phyloP scores from a whole-genome alignment of 1,139 yeast genomes.

The Hemisphaericaspora xylofermentans region DNA sequence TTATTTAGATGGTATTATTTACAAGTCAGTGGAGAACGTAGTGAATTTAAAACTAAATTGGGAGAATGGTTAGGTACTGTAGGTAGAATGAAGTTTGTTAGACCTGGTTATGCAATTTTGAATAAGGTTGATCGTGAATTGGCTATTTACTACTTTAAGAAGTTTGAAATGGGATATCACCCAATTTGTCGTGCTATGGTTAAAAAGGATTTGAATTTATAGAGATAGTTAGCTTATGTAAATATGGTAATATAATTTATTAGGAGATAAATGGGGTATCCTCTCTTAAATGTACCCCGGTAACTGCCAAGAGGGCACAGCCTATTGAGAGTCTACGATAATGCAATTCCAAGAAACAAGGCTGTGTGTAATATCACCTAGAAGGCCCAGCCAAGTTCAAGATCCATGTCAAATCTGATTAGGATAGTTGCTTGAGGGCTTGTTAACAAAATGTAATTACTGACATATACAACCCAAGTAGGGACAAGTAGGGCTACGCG shows the following conservation, averaged over 20 bases:
- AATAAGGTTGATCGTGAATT: constrained; percentile 61
- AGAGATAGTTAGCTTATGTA: background rate
- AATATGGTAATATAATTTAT: background rate
- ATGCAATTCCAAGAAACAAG: no score
- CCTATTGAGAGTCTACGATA: no score
- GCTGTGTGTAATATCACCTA: no score
- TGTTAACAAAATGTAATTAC: no score
- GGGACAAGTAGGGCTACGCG: no score
- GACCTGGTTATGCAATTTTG: constrained; percentile 76
- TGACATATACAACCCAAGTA: no score
- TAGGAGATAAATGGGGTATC: no score
- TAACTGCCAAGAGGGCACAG: no score
- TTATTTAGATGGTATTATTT: constrained; percentile 74
- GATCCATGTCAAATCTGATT: no score
- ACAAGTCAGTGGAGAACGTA: constrained; percentile 50
- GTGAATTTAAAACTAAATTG: constrained; percentile 27
- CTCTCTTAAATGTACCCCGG: no score
- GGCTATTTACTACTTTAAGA: constrained; percentile 65
- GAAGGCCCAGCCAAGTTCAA: no score
- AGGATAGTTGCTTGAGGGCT: no score
- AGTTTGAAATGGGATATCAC: constrained; percentile 63
- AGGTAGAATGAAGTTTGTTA: constrained; percentile 92
- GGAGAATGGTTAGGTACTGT: constrained; percentile 88
- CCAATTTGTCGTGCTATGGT: constrained; percentile 84
- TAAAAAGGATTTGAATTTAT: constrained; percentile 61